Percentiles rank a stretch among this genome's conserved stretches.
Evolutionary conservation across 345 rosid species (phyloP).

Genomic region (Linum tenue): DNA sequence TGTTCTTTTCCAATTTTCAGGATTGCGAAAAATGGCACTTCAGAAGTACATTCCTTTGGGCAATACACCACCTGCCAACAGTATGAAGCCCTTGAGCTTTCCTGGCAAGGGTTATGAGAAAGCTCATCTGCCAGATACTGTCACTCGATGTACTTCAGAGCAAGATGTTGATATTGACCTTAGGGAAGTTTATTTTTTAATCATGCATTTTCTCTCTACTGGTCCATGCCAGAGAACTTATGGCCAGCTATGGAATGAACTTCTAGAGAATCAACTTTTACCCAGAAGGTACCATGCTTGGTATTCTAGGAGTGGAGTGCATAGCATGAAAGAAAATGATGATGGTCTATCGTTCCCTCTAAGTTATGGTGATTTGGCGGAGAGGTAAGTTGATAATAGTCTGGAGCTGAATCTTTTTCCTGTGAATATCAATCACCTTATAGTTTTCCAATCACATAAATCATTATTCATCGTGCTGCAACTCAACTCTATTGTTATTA

Average conservation of each 20-base stretch:
- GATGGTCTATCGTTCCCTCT: slow-evolving; percentile 77
- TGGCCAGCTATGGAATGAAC: slow-evolving; percentile 52
- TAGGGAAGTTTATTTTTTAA: slow-evolving; percentile 81
- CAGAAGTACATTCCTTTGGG: slow-evolving; percentile 50
- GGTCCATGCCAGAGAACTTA: slow-evolving; percentile 73
- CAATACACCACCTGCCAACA: slow-evolving; percentile 33
- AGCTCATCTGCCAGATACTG: slow-evolving; percentile 35
- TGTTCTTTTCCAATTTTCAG: not conserved
- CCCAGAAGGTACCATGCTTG: slow-evolving; percentile 96
- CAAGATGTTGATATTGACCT: slow-evolving; percentile 53
- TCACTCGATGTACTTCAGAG: slow-evolving; percentile 12
- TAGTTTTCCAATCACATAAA: not conserved
- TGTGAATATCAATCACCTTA: not conserved
- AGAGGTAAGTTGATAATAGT: slow-evolving; percentile 38
- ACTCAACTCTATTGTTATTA: not conserved
- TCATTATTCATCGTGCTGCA: too few relatives aligned
- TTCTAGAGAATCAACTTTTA: slow-evolving; percentile 72
- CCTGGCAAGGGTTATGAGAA: slow-evolving; percentile 45
- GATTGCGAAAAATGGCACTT: slow-evolving; percentile 50
- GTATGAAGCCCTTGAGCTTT: slow-evolving; percentile 59
- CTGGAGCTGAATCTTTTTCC: not conserved
- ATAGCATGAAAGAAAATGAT: slow-evolving; percentile 39
- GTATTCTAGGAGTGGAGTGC: slow-evolving; percentile 64
- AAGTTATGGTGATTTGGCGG: slow-evolving; percentile 50
- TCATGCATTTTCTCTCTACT: slow-evolving; percentile 77